Base-by-base conservation (phyloP, 345 rosid genomes). In the Pseudoturritis turrita region DNA sequence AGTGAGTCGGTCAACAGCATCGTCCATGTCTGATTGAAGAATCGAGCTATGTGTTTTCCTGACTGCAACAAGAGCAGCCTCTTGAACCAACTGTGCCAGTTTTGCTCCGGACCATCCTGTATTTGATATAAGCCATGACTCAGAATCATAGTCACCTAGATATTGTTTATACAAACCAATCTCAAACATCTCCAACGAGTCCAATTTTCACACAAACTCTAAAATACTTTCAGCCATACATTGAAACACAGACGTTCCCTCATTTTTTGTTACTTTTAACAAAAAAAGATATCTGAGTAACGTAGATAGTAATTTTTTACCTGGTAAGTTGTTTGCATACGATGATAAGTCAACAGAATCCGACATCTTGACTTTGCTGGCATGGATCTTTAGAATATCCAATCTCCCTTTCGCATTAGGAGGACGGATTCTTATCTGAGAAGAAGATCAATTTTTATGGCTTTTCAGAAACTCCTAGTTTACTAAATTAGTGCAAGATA, bases 1-100 rank as follows among this genome's bases (percentile, higher is more conserved):
- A 23, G 98, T 92, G 52, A 90, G 98, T 74, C 97, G 77, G 79
- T 90, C 98, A 72, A 90, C 96, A 58, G 98, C 98, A 14, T 87
- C 90, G 37, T 90, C 93, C 96, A 92, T 78, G 80, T 92, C 97
- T 17, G 96, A 83, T 52, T 78, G 87, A 75, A 87, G 85, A 80
- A 92, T 82, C 36, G 93, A 84, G 40, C 62, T 75, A 66, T 92
- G 93, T 65, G 81, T 83, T 79, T 87, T 89, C 77, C 96, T 88
- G 70, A 90, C 97, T 41, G 98, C 98, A 37, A 92, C 97, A 47
- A 92, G 91, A 64, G 98, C 98, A 79, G 97, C 93, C 75, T 90
- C 98, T 79, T 88, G 97, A 75, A 90, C 84, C 65, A 92, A 82
- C 83, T 88, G 98, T 67, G 98, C 93, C 78, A 92, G 80, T 73